Evolutionary conservation across 1,284 basidiomycete genomes (phyloP), one percentile per base, ranked within the genome.

Genomic region (Melampsora americana): DNA sequence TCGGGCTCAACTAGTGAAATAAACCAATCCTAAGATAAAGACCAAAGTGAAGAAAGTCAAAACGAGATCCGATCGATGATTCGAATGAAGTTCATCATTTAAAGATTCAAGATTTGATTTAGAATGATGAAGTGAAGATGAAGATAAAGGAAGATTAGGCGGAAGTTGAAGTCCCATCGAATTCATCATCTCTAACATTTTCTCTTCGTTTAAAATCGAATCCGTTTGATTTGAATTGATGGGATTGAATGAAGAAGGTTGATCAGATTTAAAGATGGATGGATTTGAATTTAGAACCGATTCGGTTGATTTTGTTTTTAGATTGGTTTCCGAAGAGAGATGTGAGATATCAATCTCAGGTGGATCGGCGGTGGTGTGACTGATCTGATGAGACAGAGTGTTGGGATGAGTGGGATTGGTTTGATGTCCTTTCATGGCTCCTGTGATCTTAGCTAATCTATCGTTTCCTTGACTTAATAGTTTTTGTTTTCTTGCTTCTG

Each of bases 401-500:
- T 62, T 3, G 32, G 5, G 53, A 26, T 20, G 53, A 62, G 4
- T 28, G 72, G 32, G 23, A 48, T 50, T 67, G 65, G 26, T n/a
- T 12, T 76, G 66, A 44, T 56, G 59, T 50, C 66, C 48, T 56
- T 76, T 76, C 73, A 76, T 76, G 28, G 73, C 73, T 9, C 73
- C 73, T 42, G 73, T 76, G 30, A 76, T 76, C 46, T 76, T 76
- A 20, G 73, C 73, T 42, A 76, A 61, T 16, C 73, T 65, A 64
- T 69, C 73, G 53, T 69, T 76, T 76, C 73, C 73, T 42, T 68
- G 66, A 7, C 59, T 48, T 23, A 76, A 66, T n/a, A 76, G 60
- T 42, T 69, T 76, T 61, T 69, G 66, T 44, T 76, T 76, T 32
- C 73, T 65, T 39, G 73, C 73, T 69, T 76, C 73, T 44, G 73